Percentiles rank a stretch among this genome's conserved stretches.
These are phyloP conservation scores for Pisolithus microcarpus DNA, from an alignment of 768 basidiomycete species.

Conservation along the genomic window DNA sequence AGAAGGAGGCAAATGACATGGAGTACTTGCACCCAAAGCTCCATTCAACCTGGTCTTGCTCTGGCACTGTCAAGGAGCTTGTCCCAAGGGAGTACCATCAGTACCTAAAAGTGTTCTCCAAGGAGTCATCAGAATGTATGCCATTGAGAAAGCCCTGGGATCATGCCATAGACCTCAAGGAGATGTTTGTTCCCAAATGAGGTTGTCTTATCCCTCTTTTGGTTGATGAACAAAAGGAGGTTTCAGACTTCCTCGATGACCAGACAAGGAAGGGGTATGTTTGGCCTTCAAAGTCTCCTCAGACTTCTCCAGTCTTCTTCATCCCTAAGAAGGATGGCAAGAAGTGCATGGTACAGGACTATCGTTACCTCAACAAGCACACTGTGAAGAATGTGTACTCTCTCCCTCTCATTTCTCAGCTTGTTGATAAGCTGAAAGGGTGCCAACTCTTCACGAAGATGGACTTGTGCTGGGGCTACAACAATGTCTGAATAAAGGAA, in stretches of 20 bases:
- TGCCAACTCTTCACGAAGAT: not conserved
- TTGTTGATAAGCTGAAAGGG: constrained; percentile 15
- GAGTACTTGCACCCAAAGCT: too few species aligned
- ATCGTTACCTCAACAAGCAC: constrained; percentile 23
- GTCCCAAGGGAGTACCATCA: too few species aligned
- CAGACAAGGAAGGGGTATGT: constrained; percentile 4
- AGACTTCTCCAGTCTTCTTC: constrained; percentile 3
- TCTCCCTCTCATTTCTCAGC: constrained; percentile 28
- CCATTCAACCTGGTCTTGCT: too few species aligned
- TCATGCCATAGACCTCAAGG: too few species aligned
- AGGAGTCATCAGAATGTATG: too few species aligned
- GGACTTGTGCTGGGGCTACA: constrained; percentile 17
- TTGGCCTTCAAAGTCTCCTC: constrained; percentile 9
- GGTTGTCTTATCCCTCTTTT: too few species aligned
- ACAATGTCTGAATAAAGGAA: constrained; percentile 29
- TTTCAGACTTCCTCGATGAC: constrained; percentile 4
- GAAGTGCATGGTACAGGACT: constrained; percentile 23
- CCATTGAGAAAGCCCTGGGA: too few species aligned
- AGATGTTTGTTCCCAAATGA: too few species aligned
- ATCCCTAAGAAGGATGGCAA: constrained; percentile 24
- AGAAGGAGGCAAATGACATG: too few species aligned
- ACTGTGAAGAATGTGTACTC: constrained; percentile 29
- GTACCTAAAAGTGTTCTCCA: too few species aligned
- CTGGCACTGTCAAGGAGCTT: too few species aligned
- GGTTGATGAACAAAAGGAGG: not conserved